These are phyloP conservation scores for Volvariella surrecta DNA, from an alignment of 1,284 basidiomycete genomes.

Conservation along the genomic window DNA sequence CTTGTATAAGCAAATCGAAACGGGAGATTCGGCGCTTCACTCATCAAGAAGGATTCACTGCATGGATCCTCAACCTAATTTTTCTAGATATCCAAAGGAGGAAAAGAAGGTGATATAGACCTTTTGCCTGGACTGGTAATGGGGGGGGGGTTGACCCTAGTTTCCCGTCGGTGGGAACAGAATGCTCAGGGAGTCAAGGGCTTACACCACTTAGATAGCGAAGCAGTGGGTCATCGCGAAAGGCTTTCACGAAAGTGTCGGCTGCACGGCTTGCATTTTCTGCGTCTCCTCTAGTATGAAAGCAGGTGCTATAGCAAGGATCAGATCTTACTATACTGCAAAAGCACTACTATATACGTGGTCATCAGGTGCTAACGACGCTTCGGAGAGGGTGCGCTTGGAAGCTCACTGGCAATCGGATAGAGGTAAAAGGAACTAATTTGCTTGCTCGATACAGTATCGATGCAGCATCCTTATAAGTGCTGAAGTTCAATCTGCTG, in stretches of 20 bases:
- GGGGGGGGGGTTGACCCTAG: too few species aligned
- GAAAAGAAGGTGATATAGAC: constrained; percentile 8
- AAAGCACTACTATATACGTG: neutral
- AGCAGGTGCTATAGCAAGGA: neutral
- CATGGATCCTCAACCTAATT: constrained; percentile 12
- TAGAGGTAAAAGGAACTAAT: too few species aligned
- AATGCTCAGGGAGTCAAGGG: neutral
- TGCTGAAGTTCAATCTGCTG: too few species aligned
- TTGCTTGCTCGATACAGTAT: too few species aligned
- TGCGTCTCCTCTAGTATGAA: neutral
- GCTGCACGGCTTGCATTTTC: constrained; percentile 15
- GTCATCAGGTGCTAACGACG: too few species aligned
- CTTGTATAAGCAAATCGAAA: too few species aligned
- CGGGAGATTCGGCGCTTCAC: too few species aligned
- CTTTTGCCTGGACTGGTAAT: neutral
- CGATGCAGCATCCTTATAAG: too few species aligned
- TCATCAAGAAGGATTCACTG: constrained; percentile 11
- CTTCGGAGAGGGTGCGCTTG: too few species aligned
- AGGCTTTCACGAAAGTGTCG: constrained; percentile 14
- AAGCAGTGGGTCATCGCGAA: constrained; percentile 13
- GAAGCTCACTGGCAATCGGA: too few species aligned
- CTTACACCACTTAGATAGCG: constrained; percentile 14
- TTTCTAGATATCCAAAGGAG: constrained; percentile 10
- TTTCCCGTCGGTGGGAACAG: too few species aligned
- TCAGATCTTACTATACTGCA: neutral